A percentile compares a stretch with the other conserved stretches of the same genome.
Evolutionary conservation across 2,329 filamentous ascomycete species (phyloP).

Genomic region (Cordyceps tenuipes): DNA sequence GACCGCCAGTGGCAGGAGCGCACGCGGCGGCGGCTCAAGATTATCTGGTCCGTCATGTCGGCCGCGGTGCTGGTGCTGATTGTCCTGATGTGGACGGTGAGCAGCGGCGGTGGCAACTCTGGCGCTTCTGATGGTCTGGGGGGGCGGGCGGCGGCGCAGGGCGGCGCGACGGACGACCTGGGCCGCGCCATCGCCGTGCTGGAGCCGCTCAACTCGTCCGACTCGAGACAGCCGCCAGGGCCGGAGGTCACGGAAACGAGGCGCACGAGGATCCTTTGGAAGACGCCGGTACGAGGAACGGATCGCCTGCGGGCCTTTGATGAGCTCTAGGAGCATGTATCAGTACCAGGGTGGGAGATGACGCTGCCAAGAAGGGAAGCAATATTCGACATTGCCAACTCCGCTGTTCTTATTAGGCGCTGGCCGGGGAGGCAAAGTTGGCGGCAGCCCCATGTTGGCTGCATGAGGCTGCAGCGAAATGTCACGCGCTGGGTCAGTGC

Average conservation of each 20-base stretch:
- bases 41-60: constrained; percentile 54
- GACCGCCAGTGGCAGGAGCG: constrained; percentile 62
- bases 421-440: neutral
- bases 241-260: constrained; percentile 15
- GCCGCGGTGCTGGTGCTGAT: constrained; percentile 39
- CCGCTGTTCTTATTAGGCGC: neutral
- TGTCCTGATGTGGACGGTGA: constrained; percentile 31
- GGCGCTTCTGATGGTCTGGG: too few relatives aligned
- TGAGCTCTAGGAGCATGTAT: constrained; percentile 30
- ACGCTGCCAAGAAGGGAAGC: neutral
- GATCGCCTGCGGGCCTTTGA: constrained; percentile 37
- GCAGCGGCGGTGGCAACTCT: neutral
- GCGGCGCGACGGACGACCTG: neutral
- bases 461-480: neutral
- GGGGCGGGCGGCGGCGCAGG: neutral
- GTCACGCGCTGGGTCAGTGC: constrained; percentile 2
- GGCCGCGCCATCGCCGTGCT: constrained; percentile 10
- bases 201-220: constrained; percentile 12
- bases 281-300: constrained; percentile 21
- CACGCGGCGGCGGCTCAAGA: constrained; percentile 53
- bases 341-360: neutral
- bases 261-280: constrained; percentile 18
- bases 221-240: constrained; percentile 13
- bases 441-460: neutral
- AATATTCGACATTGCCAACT: neutral